These are phyloP conservation scores for Suillus bovinus DNA, from an alignment of 768 basidiomycete genomes.

Conservation along the genomic window DNA sequence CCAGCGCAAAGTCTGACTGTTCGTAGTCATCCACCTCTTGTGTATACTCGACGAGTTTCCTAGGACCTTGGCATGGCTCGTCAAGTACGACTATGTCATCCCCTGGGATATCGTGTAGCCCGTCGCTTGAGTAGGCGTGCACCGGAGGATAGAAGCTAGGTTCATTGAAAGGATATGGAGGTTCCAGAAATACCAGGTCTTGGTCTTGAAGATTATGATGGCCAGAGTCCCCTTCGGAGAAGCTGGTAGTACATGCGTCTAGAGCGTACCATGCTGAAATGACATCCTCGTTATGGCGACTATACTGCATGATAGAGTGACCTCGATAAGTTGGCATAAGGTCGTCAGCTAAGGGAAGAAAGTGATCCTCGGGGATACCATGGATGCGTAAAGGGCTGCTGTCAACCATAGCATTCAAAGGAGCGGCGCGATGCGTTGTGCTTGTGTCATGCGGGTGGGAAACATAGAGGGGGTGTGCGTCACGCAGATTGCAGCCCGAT, in stretches of 20 bases:
- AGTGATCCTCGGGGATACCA: background rate
- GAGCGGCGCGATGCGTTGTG: background rate
- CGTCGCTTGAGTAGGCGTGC: background rate
- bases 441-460: background rate
- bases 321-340: background rate
- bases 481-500: background rate
- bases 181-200: background rate
- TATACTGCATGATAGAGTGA: background rate
- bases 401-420: background rate
- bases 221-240: background rate
- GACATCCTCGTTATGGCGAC: background rate
- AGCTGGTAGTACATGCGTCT: too few species aligned
- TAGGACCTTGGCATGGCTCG: slow-evolving; percentile 7
- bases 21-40: background rate
- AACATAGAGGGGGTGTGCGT: background rate
- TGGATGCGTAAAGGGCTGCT: slow-evolving; percentile 1
- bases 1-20: slow-evolving; percentile 7
- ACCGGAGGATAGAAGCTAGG: background rate
- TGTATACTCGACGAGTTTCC: slow-evolving; percentile 10
- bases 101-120: background rate
- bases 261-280: background rate
- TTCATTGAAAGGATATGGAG: slow-evolving; percentile 1
- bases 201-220: background rate
- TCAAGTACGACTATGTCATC: slow-evolving; percentile 9
- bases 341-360: background rate